Evolutionary conservation across 345 rosid genomes (phyloP).

Genomic region (Nephelium lappaceum): DNA sequence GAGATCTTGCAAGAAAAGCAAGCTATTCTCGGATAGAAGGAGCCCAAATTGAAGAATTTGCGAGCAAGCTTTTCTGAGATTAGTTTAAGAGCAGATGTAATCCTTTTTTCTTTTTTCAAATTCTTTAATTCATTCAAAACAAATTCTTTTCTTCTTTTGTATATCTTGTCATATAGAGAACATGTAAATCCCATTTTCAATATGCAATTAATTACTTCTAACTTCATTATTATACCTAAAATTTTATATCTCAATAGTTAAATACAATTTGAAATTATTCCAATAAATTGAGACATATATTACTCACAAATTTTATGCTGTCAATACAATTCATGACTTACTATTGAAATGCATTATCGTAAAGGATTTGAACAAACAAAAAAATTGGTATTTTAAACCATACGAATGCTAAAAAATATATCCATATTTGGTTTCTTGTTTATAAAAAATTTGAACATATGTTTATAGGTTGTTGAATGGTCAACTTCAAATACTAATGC

Average conservation of each 20-base stretch:
- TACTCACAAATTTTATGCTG: no score
- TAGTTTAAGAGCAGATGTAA: neutral
- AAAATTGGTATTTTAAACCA: neutral
- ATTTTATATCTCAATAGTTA: no score
- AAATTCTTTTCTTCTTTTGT: neutral
- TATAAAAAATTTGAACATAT: no score
- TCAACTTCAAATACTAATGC: neutral
- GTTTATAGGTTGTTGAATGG: neutral
- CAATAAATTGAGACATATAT: no score
- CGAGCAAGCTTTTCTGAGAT: slow-evolving; percentile 47
- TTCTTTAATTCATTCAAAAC: neutral
- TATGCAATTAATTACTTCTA: no score
- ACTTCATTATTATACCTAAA: no score
- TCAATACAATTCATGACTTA: no score
- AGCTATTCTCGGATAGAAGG: slow-evolving; percentile 19
- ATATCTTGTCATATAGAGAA: neutral
- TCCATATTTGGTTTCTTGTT: no score
- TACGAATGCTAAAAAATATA: no score
- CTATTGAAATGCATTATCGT: no score
- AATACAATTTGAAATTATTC: no score
- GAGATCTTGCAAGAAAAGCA: slow-evolving; percentile 41
- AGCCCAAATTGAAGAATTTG: slow-evolving; percentile 36
- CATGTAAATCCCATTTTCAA: neutral
- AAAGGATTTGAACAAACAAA: neutral
- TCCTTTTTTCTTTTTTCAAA: neutral